Conservation (phyloP, 495 filamentous ascomycete genomes). For the Chaetomium tenue region DNA sequence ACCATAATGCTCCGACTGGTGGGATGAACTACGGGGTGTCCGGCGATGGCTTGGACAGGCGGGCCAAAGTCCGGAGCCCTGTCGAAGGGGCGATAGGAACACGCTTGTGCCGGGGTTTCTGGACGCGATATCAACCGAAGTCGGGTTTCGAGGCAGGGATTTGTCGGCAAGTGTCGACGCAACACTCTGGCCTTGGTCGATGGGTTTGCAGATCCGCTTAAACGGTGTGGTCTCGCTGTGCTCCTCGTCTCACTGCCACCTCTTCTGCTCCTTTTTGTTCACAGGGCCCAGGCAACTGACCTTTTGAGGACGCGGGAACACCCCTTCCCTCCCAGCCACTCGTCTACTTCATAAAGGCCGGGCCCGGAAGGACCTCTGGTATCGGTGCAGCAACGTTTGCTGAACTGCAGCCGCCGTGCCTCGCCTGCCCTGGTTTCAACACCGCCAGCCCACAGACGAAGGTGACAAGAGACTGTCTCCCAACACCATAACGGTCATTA, state of each 20-base stretch:
- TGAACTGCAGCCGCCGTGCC: conserved; percentile 3
- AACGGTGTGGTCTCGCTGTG: background rate
- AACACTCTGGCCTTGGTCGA: background rate
- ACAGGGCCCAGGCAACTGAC: conserved; percentile 7
- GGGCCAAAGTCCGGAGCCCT: background rate
- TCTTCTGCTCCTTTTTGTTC: background rate
- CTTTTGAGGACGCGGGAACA: conserved; percentile 14
- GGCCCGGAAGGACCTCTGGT: conserved; percentile 14
- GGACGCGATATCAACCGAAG: background rate
- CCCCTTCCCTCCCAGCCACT: conserved; percentile 5
- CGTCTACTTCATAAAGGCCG: conserved; percentile 8
- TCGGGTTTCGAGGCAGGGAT: background rate
- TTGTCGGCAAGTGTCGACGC: background rate
- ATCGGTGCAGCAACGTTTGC: background rate
- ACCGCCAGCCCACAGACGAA: background rate
- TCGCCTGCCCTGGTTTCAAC: conserved; percentile 16
- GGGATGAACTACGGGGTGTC: conserved; percentile 2
- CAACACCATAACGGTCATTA: background rate
- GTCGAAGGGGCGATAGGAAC: background rate
- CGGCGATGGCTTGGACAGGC: background rate
- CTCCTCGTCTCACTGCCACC: background rate
- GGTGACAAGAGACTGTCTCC: conserved; percentile 1
- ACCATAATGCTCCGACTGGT: background rate
- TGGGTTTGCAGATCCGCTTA: background rate
- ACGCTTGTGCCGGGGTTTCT: background rate